Conservation (phyloP, 1,284 basidiomycete species). For the Cutaneotrichosporon dermatis region DNA sequence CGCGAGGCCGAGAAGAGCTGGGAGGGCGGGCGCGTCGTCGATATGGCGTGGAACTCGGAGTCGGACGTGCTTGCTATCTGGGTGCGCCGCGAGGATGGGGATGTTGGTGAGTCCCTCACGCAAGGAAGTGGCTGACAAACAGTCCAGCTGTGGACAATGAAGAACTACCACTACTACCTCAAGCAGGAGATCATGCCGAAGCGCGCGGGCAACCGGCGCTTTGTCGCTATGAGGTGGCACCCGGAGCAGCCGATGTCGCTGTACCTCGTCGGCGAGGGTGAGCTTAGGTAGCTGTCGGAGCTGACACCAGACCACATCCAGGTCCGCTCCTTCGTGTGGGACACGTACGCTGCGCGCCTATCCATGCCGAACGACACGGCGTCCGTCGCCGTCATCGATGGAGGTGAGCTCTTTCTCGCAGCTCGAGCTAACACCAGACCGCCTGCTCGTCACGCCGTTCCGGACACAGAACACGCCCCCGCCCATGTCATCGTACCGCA, state of each 20-base stretch:
- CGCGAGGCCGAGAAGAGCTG: conserved; percentile 52
- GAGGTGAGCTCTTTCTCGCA: too few relatives aligned
- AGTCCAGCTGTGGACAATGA: conserved; percentile 93
- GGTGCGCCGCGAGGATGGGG: conserved; percentile 62
- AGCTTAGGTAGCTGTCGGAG: too few relatives aligned
- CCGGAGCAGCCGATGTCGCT: conserved; percentile 71
- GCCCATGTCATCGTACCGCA: conserved; percentile 78
- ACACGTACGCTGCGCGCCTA: conserved; percentile 63
- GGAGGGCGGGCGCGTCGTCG: conserved; percentile 57
- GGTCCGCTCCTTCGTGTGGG: conserved; percentile 64
- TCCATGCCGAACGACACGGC: conserved; percentile 73
- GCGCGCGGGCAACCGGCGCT: conserved; percentile 49
- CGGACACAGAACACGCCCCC: conserved; percentile 89
- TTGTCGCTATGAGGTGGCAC: conserved; percentile 77
- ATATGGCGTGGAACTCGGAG: conserved; percentile 82
- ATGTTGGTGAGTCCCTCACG: too few relatives aligned
- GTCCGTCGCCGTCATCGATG: conserved; percentile 85
- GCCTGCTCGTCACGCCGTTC: conserved; percentile 85
- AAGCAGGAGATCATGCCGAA: conserved; percentile 73
- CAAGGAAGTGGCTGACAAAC: conserved; percentile 22
- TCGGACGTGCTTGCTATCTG: conserved; percentile 81
- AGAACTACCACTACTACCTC: conserved; percentile 96
- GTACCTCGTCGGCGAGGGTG: conserved; percentile 64
- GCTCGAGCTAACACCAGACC: conserved; percentile 54
- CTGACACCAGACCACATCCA: conserved; percentile 55